phyloP scores from a whole-genome alignment of 2,329 filamentous ascomycete genomes.

The Tolypocladium nubicola region DNA sequence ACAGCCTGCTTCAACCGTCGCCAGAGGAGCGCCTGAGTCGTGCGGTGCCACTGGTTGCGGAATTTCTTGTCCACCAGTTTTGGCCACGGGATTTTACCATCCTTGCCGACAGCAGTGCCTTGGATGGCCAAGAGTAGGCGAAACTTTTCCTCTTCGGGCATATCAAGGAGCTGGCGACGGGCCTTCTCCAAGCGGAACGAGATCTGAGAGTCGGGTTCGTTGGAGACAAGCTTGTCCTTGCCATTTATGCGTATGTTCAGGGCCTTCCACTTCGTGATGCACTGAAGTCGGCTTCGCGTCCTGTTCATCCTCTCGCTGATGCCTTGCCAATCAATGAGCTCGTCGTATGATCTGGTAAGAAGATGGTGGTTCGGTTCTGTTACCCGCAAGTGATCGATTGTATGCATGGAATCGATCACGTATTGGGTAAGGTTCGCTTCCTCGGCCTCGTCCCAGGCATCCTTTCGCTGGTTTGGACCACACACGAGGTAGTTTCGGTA shows the following conservation, averaged over 20 bases:
- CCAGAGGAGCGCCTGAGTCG: constrained; percentile 28
- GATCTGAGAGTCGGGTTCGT: constrained; percentile 19
- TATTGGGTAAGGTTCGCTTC: constrained; percentile 40
- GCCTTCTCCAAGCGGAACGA: constrained; percentile 33
- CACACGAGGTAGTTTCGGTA: constrained; percentile 59
- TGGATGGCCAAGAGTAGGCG: constrained; percentile 32
- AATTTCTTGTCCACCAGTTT: constrained; percentile 29
- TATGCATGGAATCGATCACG: constrained; percentile 41
- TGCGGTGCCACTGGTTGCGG: constrained; percentile 25
- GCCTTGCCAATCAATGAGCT: constrained; percentile 52
- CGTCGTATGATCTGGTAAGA: constrained; percentile 32
- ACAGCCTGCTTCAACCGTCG: constrained; percentile 24
- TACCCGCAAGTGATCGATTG: constrained; percentile 29
- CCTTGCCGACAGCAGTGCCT: constrained; percentile 25
- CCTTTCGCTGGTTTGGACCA: constrained; percentile 38
- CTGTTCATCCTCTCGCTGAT: constrained; percentile 53
- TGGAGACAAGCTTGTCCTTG: constrained; percentile 21
- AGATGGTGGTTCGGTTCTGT: constrained; percentile 19
- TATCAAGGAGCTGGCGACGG: constrained; percentile 27
- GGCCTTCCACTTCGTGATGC: constrained; percentile 54
- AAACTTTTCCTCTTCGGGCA: constrained; percentile 34
- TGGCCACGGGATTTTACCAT: constrained; percentile 40
- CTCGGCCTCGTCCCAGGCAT: constrained; percentile 51
- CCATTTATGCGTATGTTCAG: constrained; percentile 24
- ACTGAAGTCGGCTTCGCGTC: constrained; percentile 56